Conservation (phyloP, 345 rosid genomes). For the Fremontodendron californicum region DNA sequence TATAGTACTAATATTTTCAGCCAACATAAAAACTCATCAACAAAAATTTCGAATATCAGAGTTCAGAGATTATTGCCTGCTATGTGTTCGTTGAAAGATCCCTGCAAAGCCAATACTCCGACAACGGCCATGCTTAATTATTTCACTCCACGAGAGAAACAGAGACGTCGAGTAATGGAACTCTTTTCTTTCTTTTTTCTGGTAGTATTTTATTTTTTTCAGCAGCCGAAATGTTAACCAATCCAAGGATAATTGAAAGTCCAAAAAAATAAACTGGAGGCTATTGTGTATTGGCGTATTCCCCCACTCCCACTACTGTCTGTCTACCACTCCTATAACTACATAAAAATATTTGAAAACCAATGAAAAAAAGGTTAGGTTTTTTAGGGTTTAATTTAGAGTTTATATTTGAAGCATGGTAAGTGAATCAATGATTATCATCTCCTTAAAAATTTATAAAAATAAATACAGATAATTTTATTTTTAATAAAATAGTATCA, state of each 20-base stretch:
- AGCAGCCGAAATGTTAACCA: not conserved
- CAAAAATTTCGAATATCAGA: not conserved
- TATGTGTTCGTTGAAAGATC: slow-evolving; percentile 96
- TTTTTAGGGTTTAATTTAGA: too few relatives aligned
- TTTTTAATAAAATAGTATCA: too few relatives aligned
- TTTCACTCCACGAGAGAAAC: slow-evolving; percentile 6
- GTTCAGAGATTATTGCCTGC: slow-evolving; percentile 37
- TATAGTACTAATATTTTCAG: not conserved
- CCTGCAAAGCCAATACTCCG: slow-evolving; percentile 95
- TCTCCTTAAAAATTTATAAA: too few relatives aligned
- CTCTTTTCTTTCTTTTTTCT: not conserved
- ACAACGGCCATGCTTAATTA: slow-evolving; percentile 68
- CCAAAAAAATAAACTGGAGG: not conserved
- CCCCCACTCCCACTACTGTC: not conserved
- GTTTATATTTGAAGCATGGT: too few relatives aligned
- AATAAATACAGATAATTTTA: too few relatives aligned
- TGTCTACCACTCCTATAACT: not conserved
- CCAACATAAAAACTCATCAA: not conserved
- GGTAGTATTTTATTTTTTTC: not conserved
- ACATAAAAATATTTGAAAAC: not conserved
- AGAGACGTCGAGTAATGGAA: slow-evolving; percentile 4
- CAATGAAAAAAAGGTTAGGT: too few relatives aligned
- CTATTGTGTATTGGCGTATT: not conserved
- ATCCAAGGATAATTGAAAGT: not conserved
- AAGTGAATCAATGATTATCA: too few relatives aligned